Base-by-base conservation (phyloP, 768 basidiomycete species). In the Neoboletus brunneissimus region DNA sequence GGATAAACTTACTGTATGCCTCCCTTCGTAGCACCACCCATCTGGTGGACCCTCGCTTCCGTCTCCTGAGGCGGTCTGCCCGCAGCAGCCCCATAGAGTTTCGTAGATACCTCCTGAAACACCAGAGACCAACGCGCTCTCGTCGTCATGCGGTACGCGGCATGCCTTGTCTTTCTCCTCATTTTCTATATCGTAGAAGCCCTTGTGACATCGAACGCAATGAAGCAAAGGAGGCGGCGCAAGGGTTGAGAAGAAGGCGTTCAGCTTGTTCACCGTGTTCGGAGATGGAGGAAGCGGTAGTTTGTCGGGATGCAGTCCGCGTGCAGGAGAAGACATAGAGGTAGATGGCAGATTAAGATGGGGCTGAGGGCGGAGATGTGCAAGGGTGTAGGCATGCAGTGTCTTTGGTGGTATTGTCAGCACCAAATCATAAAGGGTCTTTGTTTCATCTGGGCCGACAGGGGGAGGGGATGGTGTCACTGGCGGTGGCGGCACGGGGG, bases 1-100 rank as follows among this genome's bases (percentile, higher is more conserved):
- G 46, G 53, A 25, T 13, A 16, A 20, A 48, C 65, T 55, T 42
- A 79, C 83, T 9, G 89, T 91, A 68, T 92, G 89, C 68, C 79
- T 81, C 4, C 89, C 89, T 68, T 91, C 89, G 63, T 90, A 91
- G 64, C 89, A 92, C 88, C 88, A 92, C 1, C 89, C 90, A 66
- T 90, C 88, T 1, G 89, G 90, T 1, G 90, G 89, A 0, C 89
- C 89, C 74, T 87, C 86, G 58, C 89, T 86, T 1, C 90, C 89
- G 59, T 87, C 84, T 0, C 89, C 89, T 25, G 89, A 85, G 7
- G 84, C 85, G 0, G 81, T 85, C 64, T 79, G 76, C 9, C 81
- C 86, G 68, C 89, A 92, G 72, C 90, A 92, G 3, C 80, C 82
- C 81, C 83, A 92, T 2, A 85, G 73, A 0, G 89, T 81, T 67